These are phyloP conservation scores for Phytophthora quininea DNA, from an alignment of 352 stramenopile species.

Conservation along the genomic window DNA sequence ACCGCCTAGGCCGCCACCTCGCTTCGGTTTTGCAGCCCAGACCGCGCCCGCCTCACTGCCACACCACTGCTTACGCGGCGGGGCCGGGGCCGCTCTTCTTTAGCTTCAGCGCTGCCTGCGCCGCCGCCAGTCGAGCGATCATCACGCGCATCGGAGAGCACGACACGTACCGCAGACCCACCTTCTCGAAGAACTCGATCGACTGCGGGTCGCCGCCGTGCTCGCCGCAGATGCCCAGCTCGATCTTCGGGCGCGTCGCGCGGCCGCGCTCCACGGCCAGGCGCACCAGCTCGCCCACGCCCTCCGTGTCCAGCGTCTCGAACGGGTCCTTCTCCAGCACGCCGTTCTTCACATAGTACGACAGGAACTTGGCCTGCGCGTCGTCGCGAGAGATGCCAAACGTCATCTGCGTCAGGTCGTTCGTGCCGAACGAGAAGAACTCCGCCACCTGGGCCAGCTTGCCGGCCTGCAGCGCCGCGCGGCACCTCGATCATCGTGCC, in stretches of 20 bases:
- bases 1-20: background rate
- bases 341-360: constrained; percentile 29
- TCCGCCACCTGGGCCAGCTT: constrained; percentile 30
- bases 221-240: constrained; percentile 15
- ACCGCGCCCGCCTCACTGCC: background rate
- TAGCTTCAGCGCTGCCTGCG: constrained; percentile 28
- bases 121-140: constrained; percentile 20
- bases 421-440: constrained; percentile 33
- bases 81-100: constrained; percentile 29
- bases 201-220: constrained; percentile 14
- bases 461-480: constrained; percentile 22
- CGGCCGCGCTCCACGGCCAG: constrained; percentile 24
- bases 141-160: constrained; percentile 18
- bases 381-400: constrained; percentile 32
- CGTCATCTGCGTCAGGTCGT: constrained; percentile 32
- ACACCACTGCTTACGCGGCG: constrained; percentile 15
- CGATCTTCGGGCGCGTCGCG: constrained; percentile 20
- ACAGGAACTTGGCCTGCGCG: constrained; percentile 35
- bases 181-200: constrained; percentile 20
- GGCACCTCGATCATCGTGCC: constrained; percentile 32
- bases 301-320: constrained; percentile 35
- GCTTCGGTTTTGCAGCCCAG: background rate
- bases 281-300: constrained; percentile 29
- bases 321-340: constrained; percentile 35
- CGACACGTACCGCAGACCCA: constrained; percentile 13